These are phyloP conservation scores for Annulohypoxylon stygium DNA, from an alignment of 495 filamentous ascomycete genomes.

Conservation along the genomic window DNA sequence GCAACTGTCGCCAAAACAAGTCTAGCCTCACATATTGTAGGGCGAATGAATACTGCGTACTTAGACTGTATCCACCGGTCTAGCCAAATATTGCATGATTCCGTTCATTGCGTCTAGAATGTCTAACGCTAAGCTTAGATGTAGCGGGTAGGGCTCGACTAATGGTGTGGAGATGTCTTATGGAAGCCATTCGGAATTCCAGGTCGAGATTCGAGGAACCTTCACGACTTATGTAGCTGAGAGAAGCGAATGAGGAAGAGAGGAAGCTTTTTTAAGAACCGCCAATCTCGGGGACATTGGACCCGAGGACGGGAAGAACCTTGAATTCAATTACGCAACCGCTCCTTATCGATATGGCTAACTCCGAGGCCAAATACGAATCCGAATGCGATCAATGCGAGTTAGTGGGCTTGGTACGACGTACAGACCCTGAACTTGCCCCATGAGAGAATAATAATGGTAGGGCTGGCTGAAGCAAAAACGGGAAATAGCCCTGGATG, in stretches of 20 bases:
- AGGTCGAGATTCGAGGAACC: not conserved
- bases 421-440: not conserved
- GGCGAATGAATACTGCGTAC: no score
- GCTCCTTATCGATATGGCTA: conserved; percentile 2
- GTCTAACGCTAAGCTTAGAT: not conserved
- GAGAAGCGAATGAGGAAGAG: no score
- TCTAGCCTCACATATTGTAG: no score
- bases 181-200: not conserved
- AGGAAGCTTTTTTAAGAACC: not conserved
- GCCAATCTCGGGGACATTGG: not conserved
- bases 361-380: not conserved
- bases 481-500: not conserved
- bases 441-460: not conserved
- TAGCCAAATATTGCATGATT: no score
- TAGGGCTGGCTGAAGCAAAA: not conserved
- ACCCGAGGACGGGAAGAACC: not conserved
- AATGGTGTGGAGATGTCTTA: not conserved
- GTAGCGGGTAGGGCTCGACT: not conserved
- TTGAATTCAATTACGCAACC: not conserved
- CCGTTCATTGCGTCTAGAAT: not conserved
- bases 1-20: no score
- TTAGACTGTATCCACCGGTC: no score
- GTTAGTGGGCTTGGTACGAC: not conserved
- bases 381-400: not conserved
- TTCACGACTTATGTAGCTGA: not conserved